Conservation (phyloP, 805 yeast species). For the Saccharomycopsis microspora region DNA sequence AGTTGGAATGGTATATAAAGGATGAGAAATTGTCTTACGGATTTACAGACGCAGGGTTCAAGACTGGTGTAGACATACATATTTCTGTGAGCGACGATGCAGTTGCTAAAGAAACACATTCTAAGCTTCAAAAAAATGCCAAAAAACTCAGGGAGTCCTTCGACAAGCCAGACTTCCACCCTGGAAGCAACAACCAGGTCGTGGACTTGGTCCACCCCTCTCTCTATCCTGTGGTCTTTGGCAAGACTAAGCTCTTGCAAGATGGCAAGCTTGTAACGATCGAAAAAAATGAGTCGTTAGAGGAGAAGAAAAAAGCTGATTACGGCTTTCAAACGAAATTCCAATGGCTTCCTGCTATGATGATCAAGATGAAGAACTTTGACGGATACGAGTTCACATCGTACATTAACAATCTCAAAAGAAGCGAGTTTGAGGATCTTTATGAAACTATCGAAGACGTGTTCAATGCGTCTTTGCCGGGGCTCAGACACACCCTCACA, state of each 20-base stretch:
- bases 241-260: conserved; percentile 1
- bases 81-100: conserved; percentile 19
- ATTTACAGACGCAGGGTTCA: conserved; percentile 15
- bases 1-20: conserved; percentile 23
- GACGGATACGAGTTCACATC: conserved; percentile 21
- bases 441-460: conserved; percentile 24
- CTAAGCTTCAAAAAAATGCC: conserved; percentile 12
- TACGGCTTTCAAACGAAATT: conserved; percentile 19
- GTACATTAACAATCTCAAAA: conserved; percentile 32
- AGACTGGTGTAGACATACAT: conserved; percentile 18
- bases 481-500: conserved; percentile 23
- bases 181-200: conserved; percentile 27
- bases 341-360: conserved; percentile 29
- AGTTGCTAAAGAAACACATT: conserved; percentile 12
- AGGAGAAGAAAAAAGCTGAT: neutral
- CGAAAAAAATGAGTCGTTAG: neutral
- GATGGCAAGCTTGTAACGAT: no score
- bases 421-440: conserved; percentile 20
- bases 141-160: conserved; percentile 15
- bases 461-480: conserved; percentile 25
- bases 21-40: conserved; percentile 9
- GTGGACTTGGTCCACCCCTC: conserved; percentile 32
- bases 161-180: conserved; percentile 26
- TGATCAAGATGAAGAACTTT: conserved; percentile 7
- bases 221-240: conserved; percentile 26